Percentiles rank a stretch among this genome's conserved stretches.
Conservation (phyloP, 305 asterid genomes). For the Solanum hybrid region DNA sequence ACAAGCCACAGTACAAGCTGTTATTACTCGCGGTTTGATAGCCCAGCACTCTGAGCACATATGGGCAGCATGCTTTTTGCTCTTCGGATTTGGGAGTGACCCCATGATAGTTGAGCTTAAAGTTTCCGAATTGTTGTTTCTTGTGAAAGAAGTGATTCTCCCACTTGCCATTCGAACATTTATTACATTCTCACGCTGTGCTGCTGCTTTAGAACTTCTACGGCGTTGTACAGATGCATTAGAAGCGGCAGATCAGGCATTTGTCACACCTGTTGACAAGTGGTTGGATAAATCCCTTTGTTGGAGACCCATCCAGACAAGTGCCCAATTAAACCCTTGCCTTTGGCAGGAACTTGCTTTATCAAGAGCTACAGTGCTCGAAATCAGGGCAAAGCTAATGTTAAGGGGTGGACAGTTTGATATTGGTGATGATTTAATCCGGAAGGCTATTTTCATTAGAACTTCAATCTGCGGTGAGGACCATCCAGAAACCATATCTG, state of each 20-base stretch:
- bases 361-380: constrained; percentile 73
- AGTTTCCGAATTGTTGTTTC: constrained; percentile 50
- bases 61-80: constrained; percentile 87
- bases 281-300: constrained; percentile 86
- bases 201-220: constrained; percentile 74
- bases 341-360: constrained; percentile 93
- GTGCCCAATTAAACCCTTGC: constrained; percentile 80
- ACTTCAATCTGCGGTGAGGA: constrained; percentile 82
- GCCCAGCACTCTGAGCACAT: constrained; percentile 57
- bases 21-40: constrained; percentile 34
- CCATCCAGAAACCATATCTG: constrained; percentile 85
- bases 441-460: constrained; percentile 77
- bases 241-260: constrained; percentile 83
- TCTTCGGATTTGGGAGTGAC: constrained; percentile 77
- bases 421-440: constrained; percentile 66
- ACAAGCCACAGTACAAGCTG: constrained; percentile 66
- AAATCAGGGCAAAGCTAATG: constrained; percentile 85
- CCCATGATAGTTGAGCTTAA: constrained; percentile 71
- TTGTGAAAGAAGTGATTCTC: constrained; percentile 66
- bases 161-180: constrained; percentile 76
- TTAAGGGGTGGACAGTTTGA: constrained; percentile 81
- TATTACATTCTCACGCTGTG: constrained; percentile 68
- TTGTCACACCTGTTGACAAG: constrained; percentile 81
- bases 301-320: constrained; percentile 76
- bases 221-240: constrained; percentile 86